Evolutionary conservation across 2,329 filamentous ascomycete genomes (phyloP).

Genomic region (Rhinocladiella similis): DNA sequence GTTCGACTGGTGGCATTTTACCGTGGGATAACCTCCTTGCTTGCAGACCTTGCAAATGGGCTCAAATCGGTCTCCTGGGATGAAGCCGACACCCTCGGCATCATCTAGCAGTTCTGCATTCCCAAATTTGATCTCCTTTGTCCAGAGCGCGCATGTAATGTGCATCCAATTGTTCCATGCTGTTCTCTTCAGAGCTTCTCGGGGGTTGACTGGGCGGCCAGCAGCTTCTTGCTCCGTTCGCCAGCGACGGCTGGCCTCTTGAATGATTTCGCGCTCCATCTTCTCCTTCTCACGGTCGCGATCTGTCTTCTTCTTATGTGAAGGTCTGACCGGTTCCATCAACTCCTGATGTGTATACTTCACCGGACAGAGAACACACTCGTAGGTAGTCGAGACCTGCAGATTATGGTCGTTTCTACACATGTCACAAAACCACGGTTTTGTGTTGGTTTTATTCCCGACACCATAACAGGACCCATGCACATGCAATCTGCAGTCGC

Average conservation of each 20-base stretch:
- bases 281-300: constrained; percentile 88
- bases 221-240: constrained; percentile 78
- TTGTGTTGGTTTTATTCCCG: constrained; percentile 52
- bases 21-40: constrained; percentile 67
- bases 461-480: constrained; percentile 94
- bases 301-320: constrained; percentile 86
- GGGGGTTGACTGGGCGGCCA: constrained; percentile 77
- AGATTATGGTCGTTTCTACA: constrained; percentile 92
- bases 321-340: constrained; percentile 75
- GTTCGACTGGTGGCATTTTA: constrained; percentile 68
- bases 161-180: constrained; percentile 99
- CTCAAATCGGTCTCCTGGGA: constrained; percentile 70
- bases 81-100: constrained; percentile 85
- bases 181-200: constrained; percentile 90
- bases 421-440: constrained; percentile 94
- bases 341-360: constrained; percentile 79
- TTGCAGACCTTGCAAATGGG: constrained; percentile 85
- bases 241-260: constrained; percentile 78
- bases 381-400: constrained; percentile 88
- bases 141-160: constrained; percentile 89
- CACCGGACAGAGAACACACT: constrained; percentile 88
- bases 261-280: constrained; percentile 78
- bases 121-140: constrained; percentile 88
- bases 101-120: constrained; percentile 78
- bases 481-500: constrained; percentile 86